Base-by-base conservation (phyloP, 2,329 filamentous ascomycete genomes). In the Aspergillus intermedius region DNA sequence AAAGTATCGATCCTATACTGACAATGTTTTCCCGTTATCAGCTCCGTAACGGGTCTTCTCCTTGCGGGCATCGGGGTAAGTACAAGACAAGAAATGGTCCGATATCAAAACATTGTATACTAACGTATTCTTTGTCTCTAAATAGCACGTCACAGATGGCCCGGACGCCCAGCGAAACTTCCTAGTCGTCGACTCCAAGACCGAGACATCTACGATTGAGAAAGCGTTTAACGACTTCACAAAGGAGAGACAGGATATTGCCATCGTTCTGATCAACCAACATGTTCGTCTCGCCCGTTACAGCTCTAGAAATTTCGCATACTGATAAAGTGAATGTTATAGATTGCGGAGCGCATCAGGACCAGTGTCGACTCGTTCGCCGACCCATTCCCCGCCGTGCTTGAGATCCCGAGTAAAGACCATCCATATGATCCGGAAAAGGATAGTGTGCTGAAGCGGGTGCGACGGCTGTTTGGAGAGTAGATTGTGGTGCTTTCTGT, bases 351-450 rank as follows among this genome's bases (percentile, higher is more conserved):
- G 68, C 83, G 83, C 67, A 98, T 98, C 80, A 83, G 93, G 69
- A 81, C 91, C 67, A 83, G 85, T 53, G 86, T 98, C 59, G 93
- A 98, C 70, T 83, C 82, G 34, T 96, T 95, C 73, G 91, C 89
- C 17, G 88, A 91, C 44, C 91, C 93, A 4, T 98, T 98, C 73
- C 93, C 93, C n/a, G 86, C 90, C 19, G 80, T 98, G 47, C 82
- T 98, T 49, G 93, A 98, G 72, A 97, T 98, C 52, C 93, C 93
- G 21, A 95, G 89, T 74, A 98, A 98, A 78, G 93, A 98, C 69
- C 93, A 98, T 69, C 93, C 93, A 2, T 98, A 98, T 66, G 91
- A 98, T 62, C 93, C 93, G 0, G 93, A 98, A 74, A 98, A 98
- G 77, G 93, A 98, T 70, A 97, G 91, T 65, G 91, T 98, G 40